Percentiles rank a stretch among this genome's conserved stretches.
Conservation (phyloP, 495 filamentous ascomycete genomes). For the Lophium mytilinum region DNA sequence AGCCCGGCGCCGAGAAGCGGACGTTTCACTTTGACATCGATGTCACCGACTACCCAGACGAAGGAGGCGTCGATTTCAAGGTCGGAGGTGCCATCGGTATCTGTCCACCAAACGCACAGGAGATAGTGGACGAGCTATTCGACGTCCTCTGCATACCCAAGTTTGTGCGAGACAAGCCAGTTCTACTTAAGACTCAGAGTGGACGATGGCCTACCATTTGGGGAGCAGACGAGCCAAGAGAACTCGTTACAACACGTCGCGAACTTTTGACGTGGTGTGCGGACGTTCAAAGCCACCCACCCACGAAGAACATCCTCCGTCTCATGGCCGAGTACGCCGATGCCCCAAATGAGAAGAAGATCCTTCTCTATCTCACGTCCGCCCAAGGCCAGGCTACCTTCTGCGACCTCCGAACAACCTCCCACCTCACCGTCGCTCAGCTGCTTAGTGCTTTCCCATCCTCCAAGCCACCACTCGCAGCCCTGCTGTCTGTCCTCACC, state of each 20-base stretch:
- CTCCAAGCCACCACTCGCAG: slow-evolving; percentile 72
- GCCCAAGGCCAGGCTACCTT: slow-evolving; percentile 90
- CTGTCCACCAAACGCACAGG: slow-evolving; percentile 72
- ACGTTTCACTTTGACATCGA: slow-evolving; percentile 97
- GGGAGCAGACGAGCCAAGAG: slow-evolving; percentile 80
- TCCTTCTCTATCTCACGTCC: slow-evolving; percentile 74
- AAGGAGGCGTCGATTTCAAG: slow-evolving; percentile 83
- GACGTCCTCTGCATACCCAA: slow-evolving; percentile 69
- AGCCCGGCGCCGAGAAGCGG: slow-evolving; percentile 85
- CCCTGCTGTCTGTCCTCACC: slow-evolving; percentile 70
- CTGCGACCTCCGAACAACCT: slow-evolving; percentile 87
- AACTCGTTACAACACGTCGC: slow-evolving; percentile 77
- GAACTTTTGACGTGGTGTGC: slow-evolving; percentile 92
- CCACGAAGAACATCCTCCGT: slow-evolving; percentile 80
- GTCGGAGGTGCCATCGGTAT: slow-evolving; percentile 94
- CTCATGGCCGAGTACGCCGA: slow-evolving; percentile 77
- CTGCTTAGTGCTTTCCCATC: slow-evolving; percentile 88
- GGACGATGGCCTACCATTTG: slow-evolving; percentile 97
- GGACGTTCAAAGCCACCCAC: slow-evolving; percentile 86
- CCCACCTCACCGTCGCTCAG: slow-evolving; percentile 75
- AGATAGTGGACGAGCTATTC: slow-evolving; percentile 74
- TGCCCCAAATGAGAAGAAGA: slow-evolving; percentile 74
- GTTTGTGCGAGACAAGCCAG: slow-evolving; percentile 70
- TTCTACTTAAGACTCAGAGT: slow-evolving; percentile 64
- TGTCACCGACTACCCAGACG: slow-evolving; percentile 87